Base-by-base conservation (phyloP, 1,284 basidiomycete genomes). In the Mrakiaceae sp. region DNA sequence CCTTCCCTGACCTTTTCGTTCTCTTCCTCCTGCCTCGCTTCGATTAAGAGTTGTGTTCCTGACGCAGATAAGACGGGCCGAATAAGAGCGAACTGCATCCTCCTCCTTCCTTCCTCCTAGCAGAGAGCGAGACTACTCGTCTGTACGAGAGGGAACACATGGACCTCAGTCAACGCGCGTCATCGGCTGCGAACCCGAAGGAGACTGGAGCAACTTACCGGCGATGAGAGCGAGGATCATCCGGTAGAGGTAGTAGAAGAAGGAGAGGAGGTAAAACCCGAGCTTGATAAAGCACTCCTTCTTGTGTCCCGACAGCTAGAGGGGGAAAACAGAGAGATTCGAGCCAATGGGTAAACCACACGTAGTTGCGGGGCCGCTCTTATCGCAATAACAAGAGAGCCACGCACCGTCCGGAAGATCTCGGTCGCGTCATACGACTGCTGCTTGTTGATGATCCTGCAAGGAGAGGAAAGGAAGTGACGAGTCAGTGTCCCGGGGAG, bases 371-470 rank as follows among this genome's bases (percentile, higher is more conserved):
- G 5, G 6, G 49, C 12, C 50, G 40, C 52, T 9, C 27, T 27
- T 27, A 27, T 27, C 27, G 27, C 27, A 27, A 27, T 27, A 27
- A 27, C 16, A 53, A 43, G n/a, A 6, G 14, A 11, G 39, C 39
- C 42, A 65, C 64, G 59, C 43, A 66, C 60, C 10, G 95, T 95
- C 70, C 96, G 84, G 83, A 99, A 98, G 72, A 98, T 98, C 78
- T 98, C 96, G 46, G 96, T 98, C 62, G 95, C 95, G 76, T 99
- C 95, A 75, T 97, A 95, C 89, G 97, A 95, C 79, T 98, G 94
- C 73, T 88, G 88, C 74, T 93, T 93, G 76, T 87, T 87, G 73
- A 89, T 83, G 74, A 98, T 91, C 79, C 93, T 98, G 74, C 8
- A 43, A 27, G 27, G 27, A 27, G 27, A 27, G 27, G 27, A 27